Conservation (phyloP, 495 filamentous ascomycete genomes). For the Neurospora tetraspora region DNA sequence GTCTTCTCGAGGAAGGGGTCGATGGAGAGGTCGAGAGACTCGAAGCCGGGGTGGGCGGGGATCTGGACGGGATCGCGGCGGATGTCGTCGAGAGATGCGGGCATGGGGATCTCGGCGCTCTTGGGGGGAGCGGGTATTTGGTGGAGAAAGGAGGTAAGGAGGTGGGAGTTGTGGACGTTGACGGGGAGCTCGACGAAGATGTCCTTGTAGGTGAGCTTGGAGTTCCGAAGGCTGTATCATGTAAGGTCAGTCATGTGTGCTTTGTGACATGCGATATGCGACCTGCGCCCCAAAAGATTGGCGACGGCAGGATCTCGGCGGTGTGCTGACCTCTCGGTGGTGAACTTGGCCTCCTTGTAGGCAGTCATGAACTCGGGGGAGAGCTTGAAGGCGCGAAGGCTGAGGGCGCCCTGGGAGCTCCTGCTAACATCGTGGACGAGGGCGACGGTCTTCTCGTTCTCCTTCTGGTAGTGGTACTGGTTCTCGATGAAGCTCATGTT, state of each 20-base stretch:
- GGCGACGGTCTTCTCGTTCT: slow-evolving; percentile 89
- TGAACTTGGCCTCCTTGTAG: slow-evolving; percentile 95
- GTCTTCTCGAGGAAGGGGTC: slow-evolving; percentile 99
- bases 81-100: slow-evolving; percentile 66
- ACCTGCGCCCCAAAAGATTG: neutral
- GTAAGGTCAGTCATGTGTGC: slow-evolving; percentile 19
- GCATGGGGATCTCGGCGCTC: slow-evolving; percentile 53
- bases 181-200: slow-evolving; percentile 90
- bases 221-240: slow-evolving; percentile 67
- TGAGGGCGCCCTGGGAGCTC: slow-evolving; percentile 83
- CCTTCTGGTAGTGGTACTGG: slow-evolving; percentile 92
- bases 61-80: slow-evolving; percentile 42
- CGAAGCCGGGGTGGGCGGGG: slow-evolving; percentile 76
- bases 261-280: neutral
- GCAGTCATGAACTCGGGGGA: slow-evolving; percentile 83
- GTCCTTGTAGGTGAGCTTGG: slow-evolving; percentile 85
- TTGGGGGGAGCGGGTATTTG: slow-evolving; percentile 56
- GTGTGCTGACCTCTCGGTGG: slow-evolving; percentile 68
- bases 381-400: slow-evolving; percentile 81
- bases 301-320: neutral
- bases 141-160: slow-evolving; percentile 90
- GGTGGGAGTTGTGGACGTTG: slow-evolving; percentile 89
- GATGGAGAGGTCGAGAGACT: slow-evolving; percentile 81
- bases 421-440: slow-evolving; percentile 91
- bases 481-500: slow-evolving; percentile 94